These are phyloP conservation scores for Botrytis sinoallii DNA, from an alignment of 2,329 filamentous ascomycete species.

Conservation along the genomic window DNA sequence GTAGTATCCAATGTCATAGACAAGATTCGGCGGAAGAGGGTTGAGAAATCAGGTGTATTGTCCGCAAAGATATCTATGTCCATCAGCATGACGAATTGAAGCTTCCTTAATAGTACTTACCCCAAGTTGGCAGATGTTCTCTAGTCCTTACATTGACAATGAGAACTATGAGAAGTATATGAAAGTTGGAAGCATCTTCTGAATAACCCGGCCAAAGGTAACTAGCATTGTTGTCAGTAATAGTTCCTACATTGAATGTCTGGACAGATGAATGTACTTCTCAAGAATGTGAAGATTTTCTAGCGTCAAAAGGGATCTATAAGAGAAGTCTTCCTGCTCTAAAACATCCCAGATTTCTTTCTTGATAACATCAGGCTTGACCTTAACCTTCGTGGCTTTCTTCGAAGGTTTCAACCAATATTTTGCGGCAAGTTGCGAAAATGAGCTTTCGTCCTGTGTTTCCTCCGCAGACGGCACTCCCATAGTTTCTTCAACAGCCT, in stretches of 20 bases:
- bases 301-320: slow-evolving; percentile 73
- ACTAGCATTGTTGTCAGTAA: slow-evolving; percentile 46
- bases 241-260: background rate
- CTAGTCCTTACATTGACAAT: slow-evolving; percentile 85
- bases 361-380: slow-evolving; percentile 79
- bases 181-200: slow-evolving; percentile 85
- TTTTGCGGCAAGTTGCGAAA: slow-evolving; percentile 75
- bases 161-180: slow-evolving; percentile 81
- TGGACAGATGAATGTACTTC: slow-evolving; percentile 50
- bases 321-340: slow-evolving; percentile 75
- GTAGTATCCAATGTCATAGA: slow-evolving; percentile 78
- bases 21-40: slow-evolving; percentile 82
- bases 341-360: slow-evolving; percentile 84
- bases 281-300: slow-evolving; percentile 91
- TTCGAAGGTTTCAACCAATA: slow-evolving; percentile 74
- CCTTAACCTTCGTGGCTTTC: slow-evolving; percentile 62
- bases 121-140: slow-evolving; percentile 85
- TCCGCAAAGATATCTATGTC: slow-evolving; percentile 68
- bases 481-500: slow-evolving; percentile 37
- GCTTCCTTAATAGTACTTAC: slow-evolving; percentile 44
- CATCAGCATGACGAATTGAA: slow-evolving; percentile 21
- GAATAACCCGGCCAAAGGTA: slow-evolving; percentile 94
- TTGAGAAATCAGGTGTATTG: slow-evolving; percentile 78
- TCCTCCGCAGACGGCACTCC: slow-evolving; percentile 63
- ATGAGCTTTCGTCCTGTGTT: slow-evolving; percentile 66